These are phyloP conservation scores for Emmonsiellopsis sp. DNA, from an alignment of 2,329 filamentous ascomycete genomes.

Conservation along the genomic window DNA sequence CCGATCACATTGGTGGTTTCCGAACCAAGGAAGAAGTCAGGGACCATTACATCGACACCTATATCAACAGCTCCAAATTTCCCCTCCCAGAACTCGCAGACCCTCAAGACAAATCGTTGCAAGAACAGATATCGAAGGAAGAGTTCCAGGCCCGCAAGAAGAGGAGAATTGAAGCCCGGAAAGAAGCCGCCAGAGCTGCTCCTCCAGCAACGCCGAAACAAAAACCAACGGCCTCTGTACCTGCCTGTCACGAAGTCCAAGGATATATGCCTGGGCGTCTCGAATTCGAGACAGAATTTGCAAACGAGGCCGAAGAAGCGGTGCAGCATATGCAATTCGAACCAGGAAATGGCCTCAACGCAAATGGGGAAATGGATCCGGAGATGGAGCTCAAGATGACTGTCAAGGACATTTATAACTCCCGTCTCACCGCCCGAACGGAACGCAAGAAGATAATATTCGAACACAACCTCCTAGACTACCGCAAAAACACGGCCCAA, in stretches of 20 bases:
- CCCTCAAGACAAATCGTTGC: constrained; percentile 67
- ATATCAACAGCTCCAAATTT: constrained; percentile 72
- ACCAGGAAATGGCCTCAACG: constrained; percentile 85
- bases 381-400: constrained; percentile 97
- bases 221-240: constrained; percentile 91
- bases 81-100: constrained; percentile 80
- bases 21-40: constrained; percentile 90
- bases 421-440: constrained; percentile 76
- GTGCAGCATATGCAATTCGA: constrained; percentile 99
- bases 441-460: constrained; percentile 96
- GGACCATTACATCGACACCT: constrained; percentile 85
- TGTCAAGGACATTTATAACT: constrained; percentile 97
- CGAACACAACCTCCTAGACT: constrained; percentile 87
- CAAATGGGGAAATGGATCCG: constrained; percentile 79
- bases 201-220: constrained; percentile 80
- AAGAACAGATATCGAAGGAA: constrained; percentile 73
- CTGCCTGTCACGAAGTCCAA: constrained; percentile 93
- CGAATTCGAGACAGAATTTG: constrained; percentile 95
- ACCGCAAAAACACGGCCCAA: constrained; percentile 75
- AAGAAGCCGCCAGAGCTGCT: constrained; percentile 76
- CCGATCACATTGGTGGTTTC: constrained; percentile 94
- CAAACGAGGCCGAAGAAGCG: constrained; percentile 95
- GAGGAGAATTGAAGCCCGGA: constrained; percentile 80
- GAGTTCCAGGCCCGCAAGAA: constrained; percentile 93
- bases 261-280: constrained; percentile 97